phyloP scores from a whole-genome alignment of 129 eudicot genomes.

The Erigeron canadensis region DNA sequence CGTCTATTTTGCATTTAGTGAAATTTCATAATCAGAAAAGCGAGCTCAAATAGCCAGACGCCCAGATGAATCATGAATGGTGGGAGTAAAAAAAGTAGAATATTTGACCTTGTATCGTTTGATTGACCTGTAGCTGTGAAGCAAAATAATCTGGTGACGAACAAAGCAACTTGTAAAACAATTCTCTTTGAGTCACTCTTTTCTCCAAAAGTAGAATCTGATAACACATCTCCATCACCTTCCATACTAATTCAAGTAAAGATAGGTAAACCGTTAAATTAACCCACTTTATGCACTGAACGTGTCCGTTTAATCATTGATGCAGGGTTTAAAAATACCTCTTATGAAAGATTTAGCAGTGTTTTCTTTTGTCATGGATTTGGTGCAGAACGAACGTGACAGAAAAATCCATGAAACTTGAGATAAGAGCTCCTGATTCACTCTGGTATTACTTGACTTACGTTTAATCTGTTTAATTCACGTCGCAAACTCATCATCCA shows the following conservation, averaged over 20 bases:
- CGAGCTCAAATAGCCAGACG: not conserved
- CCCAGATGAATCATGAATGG: slow-evolving; percentile 11
- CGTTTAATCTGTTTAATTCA: slow-evolving; percentile 57
- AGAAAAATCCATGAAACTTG: slow-evolving; percentile 77
- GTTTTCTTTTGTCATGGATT: slow-evolving; percentile 68
- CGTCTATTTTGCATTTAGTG: slow-evolving; percentile 48
- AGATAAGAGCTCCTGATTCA: slow-evolving; percentile 60
- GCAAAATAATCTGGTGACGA: slow-evolving; percentile 80
- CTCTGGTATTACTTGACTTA: slow-evolving; percentile 66
- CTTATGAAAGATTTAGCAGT: slow-evolving; percentile 81
- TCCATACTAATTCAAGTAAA: slow-evolving; percentile 62
- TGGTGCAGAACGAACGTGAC: slow-evolving; percentile 58
- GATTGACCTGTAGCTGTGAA: slow-evolving; percentile 84
- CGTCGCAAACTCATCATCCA: not conserved
- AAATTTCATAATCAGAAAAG: slow-evolving; percentile 13
- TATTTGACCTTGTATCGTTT: slow-evolving; percentile 76
- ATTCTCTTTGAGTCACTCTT: slow-evolving; percentile 91
- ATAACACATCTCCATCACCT: slow-evolving; percentile 95
- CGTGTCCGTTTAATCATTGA: not conserved
- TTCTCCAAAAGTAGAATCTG: slow-evolving; percentile 68
- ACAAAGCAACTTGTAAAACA: slow-evolving; percentile 84
- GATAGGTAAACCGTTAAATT: not conserved
- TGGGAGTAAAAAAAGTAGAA: not conserved
- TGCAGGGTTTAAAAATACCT: slow-evolving; percentile 38
- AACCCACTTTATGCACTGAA: not conserved